Evolutionary conservation across 768 basidiomycete genomes (phyloP).

Genomic region (Suillus ampliporus): DNA sequence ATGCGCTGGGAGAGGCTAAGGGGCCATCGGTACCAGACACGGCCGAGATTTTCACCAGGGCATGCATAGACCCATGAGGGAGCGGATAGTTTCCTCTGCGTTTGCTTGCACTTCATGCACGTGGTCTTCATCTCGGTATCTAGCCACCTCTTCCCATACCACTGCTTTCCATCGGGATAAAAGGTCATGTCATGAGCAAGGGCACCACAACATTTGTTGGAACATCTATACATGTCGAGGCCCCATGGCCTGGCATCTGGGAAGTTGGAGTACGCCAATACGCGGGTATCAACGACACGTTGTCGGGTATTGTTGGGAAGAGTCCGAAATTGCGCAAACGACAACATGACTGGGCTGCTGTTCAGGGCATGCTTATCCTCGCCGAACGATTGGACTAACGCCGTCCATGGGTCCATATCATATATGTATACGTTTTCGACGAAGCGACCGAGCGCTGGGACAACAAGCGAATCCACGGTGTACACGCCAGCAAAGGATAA

Average conservation of each 20-base stretch:
- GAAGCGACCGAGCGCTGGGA: not conserved
- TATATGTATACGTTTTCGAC: not conserved
- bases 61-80: not conserved
- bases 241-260: conserved; percentile 1
- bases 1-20: not conserved
- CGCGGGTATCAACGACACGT: not conserved
- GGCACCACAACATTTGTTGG: not conserved
- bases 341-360: not conserved
- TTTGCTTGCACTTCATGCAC: not conserved
- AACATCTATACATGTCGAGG: conserved; percentile 1
- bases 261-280: conserved; percentile 1
- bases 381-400: not conserved
- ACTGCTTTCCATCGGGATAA: not conserved
- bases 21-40: not conserved
- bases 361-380: not conserved
- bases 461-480: not conserved
- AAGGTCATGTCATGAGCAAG: not conserved
- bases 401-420: not conserved
- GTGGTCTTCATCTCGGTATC: not conserved
- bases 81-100: not conserved
- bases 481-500: not conserved
- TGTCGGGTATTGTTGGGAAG: no score
- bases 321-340: not conserved
- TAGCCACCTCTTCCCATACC: not conserved
- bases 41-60: not conserved